Conservation (phyloP, 192 early-diverging fungal genomes). For the Linnemannia schmuckeri region DNA sequence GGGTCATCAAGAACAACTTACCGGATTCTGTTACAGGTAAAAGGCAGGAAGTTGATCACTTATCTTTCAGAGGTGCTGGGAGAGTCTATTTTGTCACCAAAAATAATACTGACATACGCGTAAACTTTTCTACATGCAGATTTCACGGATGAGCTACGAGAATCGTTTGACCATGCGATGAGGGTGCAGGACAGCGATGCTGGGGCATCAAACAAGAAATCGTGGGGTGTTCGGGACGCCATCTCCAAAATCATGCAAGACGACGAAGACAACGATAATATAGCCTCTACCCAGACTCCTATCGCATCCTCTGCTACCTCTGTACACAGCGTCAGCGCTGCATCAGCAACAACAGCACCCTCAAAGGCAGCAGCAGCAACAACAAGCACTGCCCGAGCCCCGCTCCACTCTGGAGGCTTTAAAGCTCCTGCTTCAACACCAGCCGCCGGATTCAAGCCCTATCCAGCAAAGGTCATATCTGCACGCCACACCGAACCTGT, state of each 20-base stretch:
- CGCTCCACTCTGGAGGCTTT: background rate
- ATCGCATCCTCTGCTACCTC: too few species aligned
- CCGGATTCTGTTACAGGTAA: conserved; percentile 24
- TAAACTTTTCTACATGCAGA: background rate
- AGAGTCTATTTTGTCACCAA: too few species aligned
- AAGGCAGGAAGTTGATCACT: background rate
- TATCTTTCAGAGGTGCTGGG: too few species aligned
- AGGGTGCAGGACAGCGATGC: background rate
- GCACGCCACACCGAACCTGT: background rate
- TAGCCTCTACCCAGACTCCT: too few species aligned
- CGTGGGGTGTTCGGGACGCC: conserved; percentile 18
- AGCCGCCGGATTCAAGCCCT: background rate
- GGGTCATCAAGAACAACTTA: conserved; percentile 17
- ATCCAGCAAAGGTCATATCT: background rate
- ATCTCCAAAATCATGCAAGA: conserved; percentile 19
- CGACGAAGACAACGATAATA: background rate
- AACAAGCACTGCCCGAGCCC: background rate
- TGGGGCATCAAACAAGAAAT: background rate
- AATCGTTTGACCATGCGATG: conserved; percentile 31
- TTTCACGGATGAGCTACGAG: conserved; percentile 17
- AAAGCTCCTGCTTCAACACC: background rate
- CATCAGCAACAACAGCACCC: background rate
- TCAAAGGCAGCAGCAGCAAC: background rate
- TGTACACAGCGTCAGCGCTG: background rate
- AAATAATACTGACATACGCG: background rate